Base-by-base conservation (phyloP, 441 rosid species). In the Flueggea neowawraea region DNA sequence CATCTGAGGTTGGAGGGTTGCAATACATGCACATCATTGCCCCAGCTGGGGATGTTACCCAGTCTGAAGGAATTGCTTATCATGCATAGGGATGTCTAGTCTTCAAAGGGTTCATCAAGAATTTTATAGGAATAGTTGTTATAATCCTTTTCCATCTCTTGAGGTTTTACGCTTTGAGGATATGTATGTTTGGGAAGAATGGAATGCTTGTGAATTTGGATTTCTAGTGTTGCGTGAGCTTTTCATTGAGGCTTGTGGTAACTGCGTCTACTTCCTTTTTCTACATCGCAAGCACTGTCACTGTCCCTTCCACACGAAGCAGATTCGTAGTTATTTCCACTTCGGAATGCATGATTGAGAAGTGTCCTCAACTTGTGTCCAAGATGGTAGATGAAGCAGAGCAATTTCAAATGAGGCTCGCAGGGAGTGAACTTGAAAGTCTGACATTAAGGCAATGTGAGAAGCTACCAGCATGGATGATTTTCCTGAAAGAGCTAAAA, bases 21-120 rank as follows among this genome's bases (percentile, higher is more conserved):
- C 56, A 17, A 6, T 16, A 62, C 52, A 6, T 69, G 60, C 12
- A 52, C 22, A 0, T 63, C 56, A 0, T 53, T 69, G 32, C 73
- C 68, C 31, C 52, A 62, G 32, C 60, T 63, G 5, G 64, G 68
- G 10, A 5, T 16, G 13, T 7, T 69, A 17, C 6, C 43, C 16
- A 57, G 51, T 11, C 68, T 57, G 5, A 62, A 69, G 14, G n/a
- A 11, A 10, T 47, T 47, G 14, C 9, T 47, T 12, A 47, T 47
- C 50, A 47, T n/a, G n/a, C n/a, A n/a, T 9, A 47, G 50, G 14
- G 5, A 47, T 47, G n/a, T 6, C 50, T 10, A n/a, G n/a, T 4
- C 54, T 62, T 32, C 11, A 61, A 1, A 52, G 10, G 12, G 57
- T 58, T 0, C 52, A 8, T 22, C 5, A 3, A 31, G 17, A 45